phyloP scores from a whole-genome alignment of 1,284 basidiomycete species.

The Ustilago xerochloae region DNA sequence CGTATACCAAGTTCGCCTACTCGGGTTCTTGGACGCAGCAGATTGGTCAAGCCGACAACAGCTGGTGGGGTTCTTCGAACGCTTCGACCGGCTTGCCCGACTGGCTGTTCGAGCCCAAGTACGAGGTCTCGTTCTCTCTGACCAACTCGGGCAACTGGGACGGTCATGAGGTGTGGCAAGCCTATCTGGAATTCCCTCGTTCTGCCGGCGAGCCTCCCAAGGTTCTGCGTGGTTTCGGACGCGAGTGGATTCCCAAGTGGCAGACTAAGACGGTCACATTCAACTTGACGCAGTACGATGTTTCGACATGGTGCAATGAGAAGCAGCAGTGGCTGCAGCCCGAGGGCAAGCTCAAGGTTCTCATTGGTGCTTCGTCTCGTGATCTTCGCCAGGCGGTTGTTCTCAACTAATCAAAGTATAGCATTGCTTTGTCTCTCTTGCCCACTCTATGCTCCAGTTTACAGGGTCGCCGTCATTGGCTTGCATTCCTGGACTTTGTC shows the following conservation, averaged over 20 bases:
- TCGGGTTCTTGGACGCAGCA: slow-evolving; percentile 37
- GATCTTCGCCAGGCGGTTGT: slow-evolving; percentile 50
- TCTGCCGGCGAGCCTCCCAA: slow-evolving; percentile 57
- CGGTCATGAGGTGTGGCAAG: slow-evolving; percentile 60
- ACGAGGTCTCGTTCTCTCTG: slow-evolving; percentile 50
- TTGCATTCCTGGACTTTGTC: slow-evolving; percentile 10
- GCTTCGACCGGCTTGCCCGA: slow-evolving; percentile 45
- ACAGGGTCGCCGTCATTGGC: slow-evolving; percentile 2
- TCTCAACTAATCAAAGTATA: slow-evolving; percentile 17
- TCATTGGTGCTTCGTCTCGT: slow-evolving; percentile 53
- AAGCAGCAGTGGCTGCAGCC: slow-evolving; percentile 54
- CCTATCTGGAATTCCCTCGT: slow-evolving; percentile 56
- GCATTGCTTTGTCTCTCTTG: background rate
- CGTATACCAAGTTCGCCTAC: slow-evolving; percentile 60
- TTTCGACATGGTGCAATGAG: slow-evolving; percentile 43
- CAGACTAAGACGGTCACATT: slow-evolving; percentile 39
- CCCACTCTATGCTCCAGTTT: slow-evolving; percentile 4
- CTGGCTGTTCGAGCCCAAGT: slow-evolving; percentile 57
- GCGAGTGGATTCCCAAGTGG: slow-evolving; percentile 35
- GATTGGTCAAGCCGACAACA: slow-evolving; percentile 40
- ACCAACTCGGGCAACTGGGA: slow-evolving; percentile 54
- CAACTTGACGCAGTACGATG: slow-evolving; percentile 53
- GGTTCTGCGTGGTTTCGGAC: slow-evolving; percentile 59
- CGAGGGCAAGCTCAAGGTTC: slow-evolving; percentile 42
- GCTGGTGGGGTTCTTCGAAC: slow-evolving; percentile 43